These are phyloP conservation scores for Suillus weaverae DNA, from an alignment of 768 basidiomycete species.

Conservation along the genomic window DNA sequence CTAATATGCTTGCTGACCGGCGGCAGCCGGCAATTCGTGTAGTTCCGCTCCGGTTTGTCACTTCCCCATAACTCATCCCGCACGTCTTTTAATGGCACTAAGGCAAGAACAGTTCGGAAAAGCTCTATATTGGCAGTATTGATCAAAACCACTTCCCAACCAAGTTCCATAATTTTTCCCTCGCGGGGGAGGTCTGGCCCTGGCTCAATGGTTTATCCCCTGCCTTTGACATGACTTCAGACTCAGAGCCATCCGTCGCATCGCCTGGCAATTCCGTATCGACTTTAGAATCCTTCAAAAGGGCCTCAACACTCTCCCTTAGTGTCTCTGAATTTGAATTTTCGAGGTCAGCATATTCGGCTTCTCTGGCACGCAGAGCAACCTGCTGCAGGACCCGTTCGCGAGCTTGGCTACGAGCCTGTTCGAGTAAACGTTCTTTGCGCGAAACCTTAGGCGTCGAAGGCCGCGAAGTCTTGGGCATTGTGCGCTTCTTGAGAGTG, in stretches of 20 bases:
- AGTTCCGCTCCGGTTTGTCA: no score
- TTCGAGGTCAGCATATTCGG: neutral
- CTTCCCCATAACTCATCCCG: no score
- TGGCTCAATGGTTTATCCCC: neutral
- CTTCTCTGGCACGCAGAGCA: neutral
- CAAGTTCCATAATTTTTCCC: slow-evolving; percentile 11
- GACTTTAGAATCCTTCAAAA: slow-evolving; percentile 5
- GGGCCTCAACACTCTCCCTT: slow-evolving; percentile 24
- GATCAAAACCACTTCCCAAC: slow-evolving; percentile 9
- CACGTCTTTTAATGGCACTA: no score
- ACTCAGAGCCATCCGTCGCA: neutral
- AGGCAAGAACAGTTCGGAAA: neutral
- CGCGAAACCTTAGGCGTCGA: slow-evolving; percentile 8
- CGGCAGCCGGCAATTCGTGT: no score
- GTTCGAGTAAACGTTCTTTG: slow-evolving; percentile 8
- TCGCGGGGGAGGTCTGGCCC: neutral
- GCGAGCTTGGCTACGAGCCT: slow-evolving; percentile 9
- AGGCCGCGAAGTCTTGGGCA: neutral
- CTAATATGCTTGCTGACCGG: no score
- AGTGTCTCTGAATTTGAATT: slow-evolving; percentile 18
- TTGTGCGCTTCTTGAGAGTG: neutral
- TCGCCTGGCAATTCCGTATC: neutral
- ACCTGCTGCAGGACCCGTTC: slow-evolving; percentile 4
- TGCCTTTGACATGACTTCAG: neutral
- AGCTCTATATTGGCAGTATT: neutral